Evolutionary conservation across 495 filamentous ascomycete genomes (phyloP), one percentile per base, ranked within the genome.

Genomic region (Podospora didyma): DNA sequence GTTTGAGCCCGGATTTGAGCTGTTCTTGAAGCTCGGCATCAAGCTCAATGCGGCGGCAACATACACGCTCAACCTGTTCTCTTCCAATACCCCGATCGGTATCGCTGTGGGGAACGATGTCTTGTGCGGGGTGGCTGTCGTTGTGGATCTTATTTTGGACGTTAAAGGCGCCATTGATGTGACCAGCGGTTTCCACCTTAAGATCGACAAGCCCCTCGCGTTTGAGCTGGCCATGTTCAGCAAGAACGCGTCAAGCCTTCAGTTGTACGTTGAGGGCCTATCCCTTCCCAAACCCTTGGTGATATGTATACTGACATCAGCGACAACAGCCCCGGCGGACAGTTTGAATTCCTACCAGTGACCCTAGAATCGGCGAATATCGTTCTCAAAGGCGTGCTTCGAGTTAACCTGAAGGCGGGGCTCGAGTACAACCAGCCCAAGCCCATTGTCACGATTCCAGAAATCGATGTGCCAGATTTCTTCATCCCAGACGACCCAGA

Each of bases 301-400:
- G 2, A n/a, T n/a, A n/a, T n/a, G n/a, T n/a, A n/a, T n/a, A n/a
- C 37, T 28, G 9, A 31, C 19, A 2, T 10, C 12, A 5, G 26
- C 46, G 4, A 1, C 52, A 59, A 50, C 46, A 79, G 77, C 42
- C 76, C 76, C 50, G 79, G 79, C 28, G 82, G 71, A 22, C 58
- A 73, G 17, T 83, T 79, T 59, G 79, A 82, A 56, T 82, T 84
- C 52, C 74, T 84, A 9, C 80, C 82, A 5, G 75, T 83, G 12
- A 76, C 68, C 1, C 66, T 83, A n/a, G 58, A 69, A 51, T 73
- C 68, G 26, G 67, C 69, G 17, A 69, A 69, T 2, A 71, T 71
- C 12, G 59, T 76, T 5, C 65, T 79, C 16, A 73, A 69, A 5
- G 82, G 75, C 0, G 51, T 76, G 7, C 66, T 84, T 1, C 75